Conservation (phyloP, 257 asterid genomes). For the Capsicum baccatum region DNA sequence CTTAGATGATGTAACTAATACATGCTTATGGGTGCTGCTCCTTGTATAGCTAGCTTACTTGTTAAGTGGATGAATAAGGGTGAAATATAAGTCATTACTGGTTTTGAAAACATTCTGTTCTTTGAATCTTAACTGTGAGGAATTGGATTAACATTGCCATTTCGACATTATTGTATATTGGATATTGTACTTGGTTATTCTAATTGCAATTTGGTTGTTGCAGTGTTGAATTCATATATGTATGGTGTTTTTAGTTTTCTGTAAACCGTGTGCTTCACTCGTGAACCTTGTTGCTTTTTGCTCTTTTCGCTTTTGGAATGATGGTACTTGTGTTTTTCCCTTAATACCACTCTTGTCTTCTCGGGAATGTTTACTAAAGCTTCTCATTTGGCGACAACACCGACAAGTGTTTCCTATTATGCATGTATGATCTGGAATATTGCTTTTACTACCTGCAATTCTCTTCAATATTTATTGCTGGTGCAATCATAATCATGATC, state of each 20-base stretch:
- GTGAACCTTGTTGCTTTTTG: background rate
- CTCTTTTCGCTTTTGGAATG: background rate
- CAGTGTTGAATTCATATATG: background rate
- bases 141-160: conserved; percentile 15
- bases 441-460: background rate
- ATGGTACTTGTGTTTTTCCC: background rate
- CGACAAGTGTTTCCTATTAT: background rate
- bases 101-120: background rate
- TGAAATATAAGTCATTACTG: background rate
- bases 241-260: background rate
- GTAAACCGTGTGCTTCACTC: background rate
- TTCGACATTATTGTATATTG: background rate
- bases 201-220: background rate
- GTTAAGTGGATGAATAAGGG: conserved; percentile 15
- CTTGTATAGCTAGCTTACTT: background rate
- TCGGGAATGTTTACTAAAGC: background rate
- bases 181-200: conserved; percentile 15
- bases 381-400: background rate
- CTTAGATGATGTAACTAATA: background rate
- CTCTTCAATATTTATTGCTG: background rate
- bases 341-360: background rate
- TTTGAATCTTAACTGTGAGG: conserved; percentile 13
- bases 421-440: conserved; percentile 11
- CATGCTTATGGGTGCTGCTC: conserved; percentile 17
- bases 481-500: background rate